Conservation (phyloP, 2,329 filamentous ascomycete species). For the Hymenoscyphus scutula region DNA sequence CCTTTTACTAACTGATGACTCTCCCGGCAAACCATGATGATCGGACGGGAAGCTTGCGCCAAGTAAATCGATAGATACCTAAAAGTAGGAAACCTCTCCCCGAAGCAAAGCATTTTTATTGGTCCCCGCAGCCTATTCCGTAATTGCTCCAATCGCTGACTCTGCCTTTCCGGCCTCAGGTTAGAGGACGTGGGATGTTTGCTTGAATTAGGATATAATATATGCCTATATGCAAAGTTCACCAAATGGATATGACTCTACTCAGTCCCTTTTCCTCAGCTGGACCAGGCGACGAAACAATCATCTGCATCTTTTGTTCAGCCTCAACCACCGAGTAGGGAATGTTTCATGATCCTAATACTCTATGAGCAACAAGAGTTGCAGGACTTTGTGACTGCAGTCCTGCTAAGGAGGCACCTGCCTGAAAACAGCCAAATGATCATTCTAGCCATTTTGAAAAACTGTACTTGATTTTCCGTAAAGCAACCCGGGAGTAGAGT, state of each 20-base stretch:
- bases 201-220: slow-evolving; percentile 8
- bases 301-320: slow-evolving; percentile 9
- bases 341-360: slow-evolving; percentile 2
- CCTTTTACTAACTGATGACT: background rate
- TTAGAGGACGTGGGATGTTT: background rate
- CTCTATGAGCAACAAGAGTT: background rate
- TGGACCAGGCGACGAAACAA: slow-evolving; percentile 21
- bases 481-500: no score
- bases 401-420: no score
- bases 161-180: background rate
- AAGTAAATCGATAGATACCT: background rate
- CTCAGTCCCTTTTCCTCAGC: slow-evolving; percentile 24
- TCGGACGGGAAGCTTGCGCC: background rate
- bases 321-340: slow-evolving; percentile 8
- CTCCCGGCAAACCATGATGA: background rate
- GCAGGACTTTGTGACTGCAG: background rate
- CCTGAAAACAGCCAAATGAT: no score
- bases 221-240: slow-evolving; percentile 18
- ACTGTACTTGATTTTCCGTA: no score
- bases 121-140: slow-evolving; percentile 12
- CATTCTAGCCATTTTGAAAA: no score
- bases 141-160: slow-evolving; percentile 20
- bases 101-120: background rate
- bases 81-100: background rate
- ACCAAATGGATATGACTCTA: slow-evolving; percentile 21